A percentile compares a stretch with the other conserved stretches of the same genome.
These are phyloP conservation scores for Kwoniella dejecticola DNA, from an alignment of 768 basidiomycete species.

Conservation along the genomic window DNA sequence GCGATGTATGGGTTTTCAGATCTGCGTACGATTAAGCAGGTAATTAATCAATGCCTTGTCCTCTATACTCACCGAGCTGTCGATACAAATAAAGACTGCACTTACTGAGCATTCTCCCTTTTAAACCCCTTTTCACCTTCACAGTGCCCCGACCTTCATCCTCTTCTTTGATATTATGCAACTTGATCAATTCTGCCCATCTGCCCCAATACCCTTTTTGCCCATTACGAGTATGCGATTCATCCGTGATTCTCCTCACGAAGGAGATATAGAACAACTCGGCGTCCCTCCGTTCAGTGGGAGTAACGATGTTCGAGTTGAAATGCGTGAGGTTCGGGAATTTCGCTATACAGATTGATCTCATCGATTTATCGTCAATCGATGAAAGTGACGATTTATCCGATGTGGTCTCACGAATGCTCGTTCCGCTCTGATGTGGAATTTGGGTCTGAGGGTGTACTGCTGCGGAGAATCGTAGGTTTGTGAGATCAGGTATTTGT, in stretches of 20 bases:
- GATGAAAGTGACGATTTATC: background rate
- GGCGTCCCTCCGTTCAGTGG: slow-evolving; percentile 44
- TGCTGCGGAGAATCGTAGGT: slow-evolving; percentile 26
- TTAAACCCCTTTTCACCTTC: slow-evolving; percentile 7
- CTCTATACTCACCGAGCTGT: background rate
- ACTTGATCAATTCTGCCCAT: slow-evolving; percentile 31
- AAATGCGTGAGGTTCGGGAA: slow-evolving; percentile 31
- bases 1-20: background rate
- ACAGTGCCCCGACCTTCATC: background rate
- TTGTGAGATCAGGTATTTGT: slow-evolving; percentile 14
- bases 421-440: too few species aligned
- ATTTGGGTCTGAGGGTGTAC: background rate
- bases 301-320: slow-evolving; percentile 37
- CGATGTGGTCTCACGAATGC: slow-evolving; percentile 1
- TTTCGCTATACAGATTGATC: slow-evolving; percentile 44
- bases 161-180: slow-evolving; percentile 10
- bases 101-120: slow-evolving; percentile 49
- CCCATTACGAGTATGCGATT: too few species aligned
- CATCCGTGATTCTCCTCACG: slow-evolving; percentile 11
- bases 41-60: background rate
- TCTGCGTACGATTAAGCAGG: background rate
- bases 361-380: slow-evolving; percentile 25
- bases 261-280: slow-evolving; percentile 40
- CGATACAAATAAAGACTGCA: too few species aligned
- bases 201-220: slow-evolving; percentile 23